Base-by-base conservation (phyloP, 2,329 filamentous ascomycete genomes). In the Didymella segeticola region DNA sequence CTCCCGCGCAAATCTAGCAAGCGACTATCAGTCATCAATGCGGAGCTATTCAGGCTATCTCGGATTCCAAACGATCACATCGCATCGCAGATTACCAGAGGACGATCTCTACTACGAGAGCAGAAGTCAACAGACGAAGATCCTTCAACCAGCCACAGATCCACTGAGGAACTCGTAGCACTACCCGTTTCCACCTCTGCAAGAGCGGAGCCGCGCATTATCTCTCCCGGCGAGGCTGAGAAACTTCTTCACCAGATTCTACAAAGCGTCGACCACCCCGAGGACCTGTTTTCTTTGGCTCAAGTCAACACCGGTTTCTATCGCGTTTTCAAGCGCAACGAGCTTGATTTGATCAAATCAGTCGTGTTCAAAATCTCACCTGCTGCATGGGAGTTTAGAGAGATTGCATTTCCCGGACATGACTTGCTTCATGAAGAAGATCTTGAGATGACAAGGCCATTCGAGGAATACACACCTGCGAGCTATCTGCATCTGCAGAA, bases 381-480 rank as follows among this genome's bases (percentile, higher is more conserved):
- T 5, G 77, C 85, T 1, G 83, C 83, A 1, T 86, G 82, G 82
- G 85, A 87, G 61, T 74, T 84, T 42, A 80, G 83, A 12, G 82
- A 87, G 61, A 82, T 84, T 70, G 81, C 79, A 41, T 80, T 80
- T 27, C 82, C 82, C 1, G 79, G 79, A 61, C 74, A 76, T 47
- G 76, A 75, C 33, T 73, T 78, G 26, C 60, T 70, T 14, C 70
- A 76, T 6, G 65, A 77, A 25, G 77, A 74, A 25, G 70, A 75
- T 36, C 61, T 71, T 7, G 72, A 81, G 25, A 78, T 76, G 23
- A 79, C 79, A 33, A 71, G 75, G 4, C 79, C 77, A 5, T 74
- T 78, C 15, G 78, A 80, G 1, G 82, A 83, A 43, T 84, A 86
- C 58, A 83, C 80, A 0, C 78, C 84, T 1, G 65, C 72, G 1